phyloP scores from a whole-genome alignment of 805 yeast species.

The Ogataea henricii region DNA sequence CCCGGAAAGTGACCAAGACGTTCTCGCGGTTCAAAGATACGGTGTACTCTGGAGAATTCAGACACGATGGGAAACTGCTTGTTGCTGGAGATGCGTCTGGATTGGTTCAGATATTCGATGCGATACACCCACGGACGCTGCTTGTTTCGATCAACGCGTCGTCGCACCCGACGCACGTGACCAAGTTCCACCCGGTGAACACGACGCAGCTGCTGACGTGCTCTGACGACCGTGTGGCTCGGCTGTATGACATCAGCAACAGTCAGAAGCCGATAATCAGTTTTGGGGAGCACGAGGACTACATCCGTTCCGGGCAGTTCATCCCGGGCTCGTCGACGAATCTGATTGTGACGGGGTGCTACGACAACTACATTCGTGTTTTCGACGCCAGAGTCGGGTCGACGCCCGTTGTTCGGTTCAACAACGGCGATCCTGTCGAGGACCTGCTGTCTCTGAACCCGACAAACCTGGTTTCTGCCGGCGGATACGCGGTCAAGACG shows the following conservation, averaged over 20 bases:
- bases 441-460: slow-evolving; percentile 73
- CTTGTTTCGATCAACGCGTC: slow-evolving; percentile 82
- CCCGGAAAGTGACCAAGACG: slow-evolving; percentile 86
- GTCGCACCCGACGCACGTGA: slow-evolving; percentile 87
- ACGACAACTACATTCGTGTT: slow-evolving; percentile 82
- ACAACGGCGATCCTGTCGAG: slow-evolving; percentile 84
- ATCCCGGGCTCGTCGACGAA: slow-evolving; percentile 64
- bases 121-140: slow-evolving; percentile 69
- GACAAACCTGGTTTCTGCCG: slow-evolving; percentile 76
- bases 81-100: slow-evolving; percentile 98
- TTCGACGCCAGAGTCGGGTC: slow-evolving; percentile 70
- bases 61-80: slow-evolving; percentile 86
- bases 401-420: slow-evolving; percentile 61
- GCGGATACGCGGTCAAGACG: slow-evolving; percentile 78
- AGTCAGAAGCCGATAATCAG: slow-evolving; percentile 70
- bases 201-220: slow-evolving; percentile 81
- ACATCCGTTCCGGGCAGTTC: slow-evolving; percentile 79
- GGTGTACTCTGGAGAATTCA: slow-evolving; percentile 87
- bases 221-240: slow-evolving; percentile 84
- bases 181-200: slow-evolving; percentile 81
- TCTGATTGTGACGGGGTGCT: slow-evolving; percentile 88
- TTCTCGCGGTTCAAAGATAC: slow-evolving; percentile 87
- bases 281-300: slow-evolving; percentile 80
- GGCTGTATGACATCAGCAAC: slow-evolving; percentile 86
- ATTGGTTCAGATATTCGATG: slow-evolving; percentile 85